A percentile compares a stretch with the other conserved stretches of the same genome.
These are phyloP conservation scores for Choanephora cucurbitarum DNA, from an alignment of 371 early-diverging fungal species.

Conservation along the genomic window DNA sequence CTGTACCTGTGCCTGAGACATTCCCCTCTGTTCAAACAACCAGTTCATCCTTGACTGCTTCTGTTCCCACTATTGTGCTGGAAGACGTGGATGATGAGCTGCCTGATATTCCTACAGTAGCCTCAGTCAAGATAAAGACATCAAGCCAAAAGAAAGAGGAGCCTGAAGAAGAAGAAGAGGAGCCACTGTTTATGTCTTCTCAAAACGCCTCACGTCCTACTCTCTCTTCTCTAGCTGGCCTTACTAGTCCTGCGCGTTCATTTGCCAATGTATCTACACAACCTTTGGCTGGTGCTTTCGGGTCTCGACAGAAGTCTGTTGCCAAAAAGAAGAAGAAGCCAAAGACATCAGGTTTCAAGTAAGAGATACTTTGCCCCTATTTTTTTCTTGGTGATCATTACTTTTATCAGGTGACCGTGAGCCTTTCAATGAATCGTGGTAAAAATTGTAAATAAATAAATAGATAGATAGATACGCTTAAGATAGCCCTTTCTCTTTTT, in stretches of 20 bases:
- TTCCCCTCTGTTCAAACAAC: slow-evolving; percentile 3
- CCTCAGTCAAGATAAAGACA: neutral
- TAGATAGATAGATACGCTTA: neutral
- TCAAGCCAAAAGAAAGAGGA: neutral
- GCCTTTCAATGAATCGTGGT: slow-evolving; percentile 10
- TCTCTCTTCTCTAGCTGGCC: neutral
- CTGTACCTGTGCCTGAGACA: neutral
- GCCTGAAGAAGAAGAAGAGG: neutral
- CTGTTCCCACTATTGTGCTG: neutral
- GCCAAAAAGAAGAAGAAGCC: slow-evolving; percentile 18
- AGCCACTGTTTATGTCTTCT: neutral
- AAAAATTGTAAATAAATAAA: slow-evolving; percentile 3
- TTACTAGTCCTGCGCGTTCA: neutral
- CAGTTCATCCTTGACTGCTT: neutral
- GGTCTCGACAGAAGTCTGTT: slow-evolving; percentile 11
- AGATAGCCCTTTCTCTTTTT: neutral
- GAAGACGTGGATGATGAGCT: neutral
- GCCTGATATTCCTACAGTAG: neutral
- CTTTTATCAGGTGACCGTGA: slow-evolving; percentile 29
- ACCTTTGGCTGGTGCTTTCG: slow-evolving; percentile 17
- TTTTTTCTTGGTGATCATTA: neutral
- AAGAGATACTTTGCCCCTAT: neutral
- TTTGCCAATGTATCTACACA: slow-evolving; percentile 14
- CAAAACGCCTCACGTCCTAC: neutral
- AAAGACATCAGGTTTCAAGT: slow-evolving; percentile 21